Conservation (phyloP, 257 asterid genomes). For the Hygrophila difformis region DNA sequence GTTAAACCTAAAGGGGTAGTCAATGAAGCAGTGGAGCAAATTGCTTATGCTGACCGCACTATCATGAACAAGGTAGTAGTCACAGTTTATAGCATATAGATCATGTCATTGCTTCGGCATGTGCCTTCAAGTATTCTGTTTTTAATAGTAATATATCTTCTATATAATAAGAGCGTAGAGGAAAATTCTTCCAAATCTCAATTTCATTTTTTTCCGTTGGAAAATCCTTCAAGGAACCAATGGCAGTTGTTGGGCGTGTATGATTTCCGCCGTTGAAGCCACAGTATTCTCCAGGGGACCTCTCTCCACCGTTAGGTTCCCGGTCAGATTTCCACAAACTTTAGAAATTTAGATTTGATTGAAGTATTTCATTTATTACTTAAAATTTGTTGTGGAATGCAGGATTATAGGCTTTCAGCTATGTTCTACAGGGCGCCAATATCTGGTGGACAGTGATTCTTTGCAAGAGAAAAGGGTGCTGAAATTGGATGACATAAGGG, state of each 20-base stretch:
- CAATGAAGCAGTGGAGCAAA: conserved; percentile 93
- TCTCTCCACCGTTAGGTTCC: conserved; percentile 53
- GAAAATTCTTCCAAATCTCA: too few relatives aligned
- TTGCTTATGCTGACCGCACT: conserved; percentile 96
- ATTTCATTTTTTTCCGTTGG: too few relatives aligned
- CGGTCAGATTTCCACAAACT: conserved; percentile 32
- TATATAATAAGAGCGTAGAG: too few relatives aligned
- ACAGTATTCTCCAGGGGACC: conserved; percentile 73
- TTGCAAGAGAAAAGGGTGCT: conserved; percentile 70
- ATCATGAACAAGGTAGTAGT: conserved; percentile 76
- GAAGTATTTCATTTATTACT: too few relatives aligned
- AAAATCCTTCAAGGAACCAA: conserved; percentile 81
- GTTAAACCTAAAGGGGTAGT: conserved; percentile 86
- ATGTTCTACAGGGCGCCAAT: conserved; percentile 81
- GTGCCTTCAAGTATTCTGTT: too few relatives aligned
- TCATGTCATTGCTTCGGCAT: too few relatives aligned
- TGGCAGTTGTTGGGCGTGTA: conserved; percentile 82
- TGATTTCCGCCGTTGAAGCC: conserved; percentile 58
- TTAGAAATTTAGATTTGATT: too few relatives aligned
- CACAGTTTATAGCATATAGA: not conserved
- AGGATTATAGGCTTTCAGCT: conserved; percentile 76
- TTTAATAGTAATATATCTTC: too few relatives aligned
- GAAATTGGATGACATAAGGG: conserved; percentile 68
- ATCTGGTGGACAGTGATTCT: conserved; percentile 71
- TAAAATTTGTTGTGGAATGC: too few relatives aligned